Conservation (phyloP, 177 flowering plant genomes). For the Telopea speciosissima region DNA sequence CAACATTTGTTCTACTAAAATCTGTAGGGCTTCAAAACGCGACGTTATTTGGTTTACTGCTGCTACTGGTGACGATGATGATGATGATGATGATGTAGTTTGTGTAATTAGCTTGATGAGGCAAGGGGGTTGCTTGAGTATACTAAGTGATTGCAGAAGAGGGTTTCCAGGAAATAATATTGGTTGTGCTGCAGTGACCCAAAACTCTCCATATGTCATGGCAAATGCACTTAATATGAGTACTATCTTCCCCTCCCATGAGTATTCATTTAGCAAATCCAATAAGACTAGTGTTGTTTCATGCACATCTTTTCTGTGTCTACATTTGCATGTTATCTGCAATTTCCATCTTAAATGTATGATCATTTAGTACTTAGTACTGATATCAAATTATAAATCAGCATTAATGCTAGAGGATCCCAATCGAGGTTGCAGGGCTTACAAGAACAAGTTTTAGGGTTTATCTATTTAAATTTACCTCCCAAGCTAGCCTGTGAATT, state of each 20-base stretch:
- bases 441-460: no score
- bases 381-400: no score
- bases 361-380: no score
- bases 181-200: not conserved
- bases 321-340: not conserved
- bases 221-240: not conserved
- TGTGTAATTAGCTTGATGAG: no score
- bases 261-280: not conserved
- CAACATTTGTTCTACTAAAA: not conserved
- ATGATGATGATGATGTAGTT: no score
- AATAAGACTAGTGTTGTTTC: not conserved
- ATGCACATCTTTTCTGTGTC: not conserved
- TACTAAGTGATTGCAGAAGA: not conserved
- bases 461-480: no score
- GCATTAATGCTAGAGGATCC: no score
- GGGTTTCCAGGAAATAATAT: not conserved
- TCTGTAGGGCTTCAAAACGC: not conserved
- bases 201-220: not conserved
- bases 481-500: not conserved
- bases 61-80: no score
- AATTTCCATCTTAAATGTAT: no score
- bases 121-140: not conserved
- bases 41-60: no score
- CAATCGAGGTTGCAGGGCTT: no score
- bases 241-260: not conserved